Percentiles rank a stretch among this genome's conserved stretches.
Conservation (phyloP, 257 asterid genomes). For the Solanum corneliomulleri region DNA sequence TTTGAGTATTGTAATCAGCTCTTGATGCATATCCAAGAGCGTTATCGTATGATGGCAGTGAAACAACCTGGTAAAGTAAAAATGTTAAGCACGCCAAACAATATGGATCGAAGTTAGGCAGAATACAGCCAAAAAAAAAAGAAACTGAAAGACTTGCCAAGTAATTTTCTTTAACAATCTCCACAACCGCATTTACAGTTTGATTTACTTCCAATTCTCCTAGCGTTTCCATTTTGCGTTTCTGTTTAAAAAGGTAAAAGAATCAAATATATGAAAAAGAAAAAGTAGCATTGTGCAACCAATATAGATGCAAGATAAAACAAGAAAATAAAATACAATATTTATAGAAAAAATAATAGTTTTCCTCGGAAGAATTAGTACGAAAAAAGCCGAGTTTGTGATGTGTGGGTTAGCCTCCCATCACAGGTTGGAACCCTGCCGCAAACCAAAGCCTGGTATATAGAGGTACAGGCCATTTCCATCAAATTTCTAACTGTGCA, state of each 20-base stretch:
- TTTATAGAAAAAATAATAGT: not conserved
- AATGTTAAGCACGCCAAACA: not conserved
- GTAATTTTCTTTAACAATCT: constrained; percentile 83
- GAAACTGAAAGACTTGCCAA: constrained; percentile 33
- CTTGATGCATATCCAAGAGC: constrained; percentile 72
- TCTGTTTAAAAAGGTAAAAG: constrained; percentile 28
- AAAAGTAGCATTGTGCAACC: not conserved
- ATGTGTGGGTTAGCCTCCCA: not conserved
- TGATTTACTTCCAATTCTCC: constrained; percentile 65
- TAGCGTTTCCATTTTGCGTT: constrained; percentile 56
- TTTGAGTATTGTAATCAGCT: constrained; percentile 85
- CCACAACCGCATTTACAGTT: constrained; percentile 62
- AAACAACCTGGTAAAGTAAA: constrained; percentile 51
- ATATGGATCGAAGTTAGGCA: not conserved
- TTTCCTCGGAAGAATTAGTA: not conserved
- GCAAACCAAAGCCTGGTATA: not conserved
- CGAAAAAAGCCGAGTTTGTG: not conserved
- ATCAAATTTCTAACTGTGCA: not conserved
- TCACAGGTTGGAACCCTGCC: not conserved
- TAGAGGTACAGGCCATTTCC: not conserved
- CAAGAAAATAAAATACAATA: not conserved
- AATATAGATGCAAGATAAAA: not conserved
- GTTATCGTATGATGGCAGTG: constrained; percentile 53
- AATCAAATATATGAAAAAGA: not conserved
- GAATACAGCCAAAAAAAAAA: not conserved